Evolutionary conservation across 805 yeast genomes (phyloP), one percentile per base, ranked within the genome.

Genomic region (Teunomyces panamensis): DNA sequence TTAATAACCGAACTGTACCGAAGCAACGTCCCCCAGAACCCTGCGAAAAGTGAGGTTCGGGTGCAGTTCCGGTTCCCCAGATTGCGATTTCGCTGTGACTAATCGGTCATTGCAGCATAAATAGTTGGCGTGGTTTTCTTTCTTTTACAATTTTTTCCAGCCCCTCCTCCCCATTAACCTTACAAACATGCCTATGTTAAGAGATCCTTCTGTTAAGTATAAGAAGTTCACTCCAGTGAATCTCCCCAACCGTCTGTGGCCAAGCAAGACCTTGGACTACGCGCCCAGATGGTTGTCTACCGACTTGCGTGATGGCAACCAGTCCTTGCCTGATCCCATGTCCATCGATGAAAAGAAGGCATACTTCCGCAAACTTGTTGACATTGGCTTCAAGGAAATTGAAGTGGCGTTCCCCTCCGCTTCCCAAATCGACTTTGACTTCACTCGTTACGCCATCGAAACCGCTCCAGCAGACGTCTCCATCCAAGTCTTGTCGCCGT

Each of bases 241-340:
- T 39, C 68, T 87, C 52, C 80, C 84, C 2, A 72, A 81, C 50
- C 77, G 94, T 48, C 75, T 77, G 51, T 87, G 95, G 95, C 95
- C 95, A 1, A 59, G 73, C 32, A 74, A 75, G 49, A 66, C 76
- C 11, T 62, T 87, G 48, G 71, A 69, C 44, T 78, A 78, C 60
- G 79, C 90, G 3, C 95, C 95, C 16, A 73, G 94, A 55, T 87
- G 94, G 94, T 71, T 87, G 42, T 83, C 91, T 16, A 87, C 95
- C 3, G 95, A 87, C 60, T 74, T 87, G 51, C 78, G 95, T 58
- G 95, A 87, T 61, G 95, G 95, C 29, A 87, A 87, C 66, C 94
- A 87, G 69, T 83, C 91, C 5, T 75, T 87, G 55, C 92, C 94
- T 0, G 94, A 87, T 60, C 95, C 94, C 46, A 87, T 87, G 95